Evolutionary conservation across 2,329 filamentous ascomycete species (phyloP).

Genomic region (Aaosphaeria arxii): DNA sequence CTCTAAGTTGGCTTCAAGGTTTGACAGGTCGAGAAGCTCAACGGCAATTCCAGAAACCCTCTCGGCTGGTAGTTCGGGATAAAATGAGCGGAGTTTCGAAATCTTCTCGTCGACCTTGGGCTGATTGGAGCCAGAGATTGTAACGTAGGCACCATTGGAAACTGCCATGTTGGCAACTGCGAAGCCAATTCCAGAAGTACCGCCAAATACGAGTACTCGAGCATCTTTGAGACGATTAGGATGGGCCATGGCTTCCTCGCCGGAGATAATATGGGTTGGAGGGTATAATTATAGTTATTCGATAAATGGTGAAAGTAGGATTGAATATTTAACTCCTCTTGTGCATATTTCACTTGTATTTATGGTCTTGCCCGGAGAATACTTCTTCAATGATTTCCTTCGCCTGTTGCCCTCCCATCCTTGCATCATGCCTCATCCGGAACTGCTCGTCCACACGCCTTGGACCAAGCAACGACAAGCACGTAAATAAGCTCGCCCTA

Average conservation of each 20-base stretch:
- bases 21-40: conserved; percentile 47
- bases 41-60: conserved; percentile 45
- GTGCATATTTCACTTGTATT: too few species aligned
- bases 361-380: too few species aligned
- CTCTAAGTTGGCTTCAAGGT: conserved; percentile 48
- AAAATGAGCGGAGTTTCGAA: conserved; percentile 40
- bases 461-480: too few species aligned
- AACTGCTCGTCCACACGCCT: too few species aligned
- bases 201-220: conserved; percentile 61
- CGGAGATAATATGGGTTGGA: too few species aligned
- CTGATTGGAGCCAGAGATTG: conserved; percentile 58
- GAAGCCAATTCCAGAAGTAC: conserved; percentile 62
- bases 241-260: neutral
- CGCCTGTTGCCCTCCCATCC: too few species aligned
- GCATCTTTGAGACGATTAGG: conserved; percentile 42
- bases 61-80: conserved; percentile 38
- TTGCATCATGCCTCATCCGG: too few species aligned
- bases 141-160: conserved; percentile 55
- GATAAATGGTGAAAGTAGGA: too few species aligned
- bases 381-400: too few species aligned
- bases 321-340: too few species aligned
- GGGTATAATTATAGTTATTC: too few species aligned
- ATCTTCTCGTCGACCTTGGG: conserved; percentile 49
- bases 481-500: too few species aligned
- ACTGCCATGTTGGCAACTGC: conserved; percentile 58